These are phyloP conservation scores for Metschnikowia peoriensis DNA, from an alignment of 805 yeast species.

Conservation along the genomic window DNA sequence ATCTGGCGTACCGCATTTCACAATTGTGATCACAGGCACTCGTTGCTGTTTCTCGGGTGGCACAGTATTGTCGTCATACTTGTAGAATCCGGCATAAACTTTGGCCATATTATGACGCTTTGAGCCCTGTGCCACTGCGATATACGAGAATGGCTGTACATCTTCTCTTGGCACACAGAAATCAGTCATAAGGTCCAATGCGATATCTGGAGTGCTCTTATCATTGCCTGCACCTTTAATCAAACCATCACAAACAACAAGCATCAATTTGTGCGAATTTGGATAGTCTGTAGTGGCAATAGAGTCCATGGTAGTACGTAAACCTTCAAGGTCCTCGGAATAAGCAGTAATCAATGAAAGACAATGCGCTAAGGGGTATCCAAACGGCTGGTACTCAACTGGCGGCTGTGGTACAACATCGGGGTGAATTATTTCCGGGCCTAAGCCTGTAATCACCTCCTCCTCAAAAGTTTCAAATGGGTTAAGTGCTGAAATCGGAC, in stretches of 20 bases:
- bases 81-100: slow-evolving; percentile 91
- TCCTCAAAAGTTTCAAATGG: slow-evolving; percentile 34
- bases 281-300: slow-evolving; percentile 95
- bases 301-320: slow-evolving; percentile 88
- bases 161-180: slow-evolving; percentile 67
- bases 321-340: slow-evolving; percentile 85
- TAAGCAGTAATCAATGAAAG: slow-evolving; percentile 75
- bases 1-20: slow-evolving; percentile 84
- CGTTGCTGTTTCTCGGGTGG: slow-evolving; percentile 81
- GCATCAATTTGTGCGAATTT: slow-evolving; percentile 84
- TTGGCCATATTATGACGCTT: slow-evolving; percentile 98
- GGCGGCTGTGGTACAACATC: slow-evolving; percentile 92
- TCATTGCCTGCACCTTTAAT: slow-evolving; percentile 95
- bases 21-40: slow-evolving; percentile 74
- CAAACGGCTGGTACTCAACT: slow-evolving; percentile 76
- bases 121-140: slow-evolving; percentile 91
- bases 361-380: slow-evolving; percentile 55
- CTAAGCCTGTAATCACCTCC: slow-evolving; percentile 44
- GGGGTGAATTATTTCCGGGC: slow-evolving; percentile 62
- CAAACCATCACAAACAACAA: slow-evolving; percentile 89
- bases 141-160: slow-evolving; percentile 81
- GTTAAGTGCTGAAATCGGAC: slow-evolving; percentile 28
- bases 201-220: slow-evolving; percentile 84
- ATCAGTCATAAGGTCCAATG: slow-evolving; percentile 76
- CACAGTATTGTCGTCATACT: slow-evolving; percentile 72